phyloP scores from a whole-genome alignment of 352 stramenopile genomes.

The Phytophthora hibernalis region DNA sequence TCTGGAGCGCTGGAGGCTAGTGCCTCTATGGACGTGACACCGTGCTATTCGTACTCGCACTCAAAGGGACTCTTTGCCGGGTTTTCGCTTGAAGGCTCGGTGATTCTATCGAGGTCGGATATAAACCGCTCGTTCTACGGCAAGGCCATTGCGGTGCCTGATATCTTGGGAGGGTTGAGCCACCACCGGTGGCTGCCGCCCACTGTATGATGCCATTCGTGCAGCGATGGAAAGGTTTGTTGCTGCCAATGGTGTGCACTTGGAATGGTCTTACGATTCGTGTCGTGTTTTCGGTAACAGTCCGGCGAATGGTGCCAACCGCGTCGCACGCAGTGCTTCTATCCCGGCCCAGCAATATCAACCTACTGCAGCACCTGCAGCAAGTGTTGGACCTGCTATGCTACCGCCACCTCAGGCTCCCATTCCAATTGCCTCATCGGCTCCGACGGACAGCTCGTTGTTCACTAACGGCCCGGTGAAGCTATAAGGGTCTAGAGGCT shows the following conservation, averaged over 20 bases:
- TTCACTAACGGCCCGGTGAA: constrained; percentile 57
- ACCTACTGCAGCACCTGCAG: constrained; percentile 1
- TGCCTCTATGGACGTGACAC: constrained; percentile 80
- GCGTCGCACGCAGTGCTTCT: constrained; percentile 34
- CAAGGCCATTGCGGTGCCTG: constrained; percentile 60
- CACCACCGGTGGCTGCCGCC: constrained; percentile 78
- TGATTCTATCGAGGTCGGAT: constrained; percentile 88
- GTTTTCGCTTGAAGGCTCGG: constrained; percentile 90
- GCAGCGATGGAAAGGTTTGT: constrained; percentile 70
- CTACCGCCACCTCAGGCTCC: constrained; percentile 1
- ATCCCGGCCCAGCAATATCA: too few species aligned
- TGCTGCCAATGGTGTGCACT: not conserved
- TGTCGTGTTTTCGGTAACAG: constrained; percentile 34
- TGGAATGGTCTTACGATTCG: constrained; percentile 12
- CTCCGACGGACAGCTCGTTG: constrained; percentile 24
- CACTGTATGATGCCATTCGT: constrained; percentile 88
- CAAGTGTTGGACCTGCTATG: not conserved
- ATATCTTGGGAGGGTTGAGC: constrained; percentile 84
- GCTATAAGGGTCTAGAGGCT: constrained; percentile 37
- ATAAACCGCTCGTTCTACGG: constrained; percentile 95
- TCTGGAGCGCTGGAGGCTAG: constrained; percentile 79
- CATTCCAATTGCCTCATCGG: constrained; percentile 23
- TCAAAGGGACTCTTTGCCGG: constrained; percentile 91
- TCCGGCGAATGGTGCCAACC: constrained; percentile 71
- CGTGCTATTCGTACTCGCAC: constrained; percentile 94